Evolutionary conservation across 495 filamentous ascomycete species (phyloP), one percentile per base, ranked within the genome.

Genomic region (Xylaria cubensis): DNA sequence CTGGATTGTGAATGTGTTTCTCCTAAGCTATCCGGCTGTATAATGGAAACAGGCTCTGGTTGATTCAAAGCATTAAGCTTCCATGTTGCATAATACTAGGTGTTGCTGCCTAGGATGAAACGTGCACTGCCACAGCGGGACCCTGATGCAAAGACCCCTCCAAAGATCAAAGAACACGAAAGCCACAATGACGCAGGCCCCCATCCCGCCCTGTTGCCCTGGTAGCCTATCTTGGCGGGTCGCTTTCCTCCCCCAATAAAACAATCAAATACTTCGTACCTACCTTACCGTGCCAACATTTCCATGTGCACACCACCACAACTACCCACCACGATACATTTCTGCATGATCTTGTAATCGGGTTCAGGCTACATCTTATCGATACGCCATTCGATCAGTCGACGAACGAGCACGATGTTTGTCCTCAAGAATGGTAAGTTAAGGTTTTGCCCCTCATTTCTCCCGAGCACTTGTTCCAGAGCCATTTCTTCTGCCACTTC

Each of bases 371-470:
- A 36, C 58, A 61, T 61, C 58, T 9, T 61, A 17, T 61, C 58
- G 58, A 10, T 7, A 61, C 58, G 9, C 39, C 42, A 32, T 34
- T 42, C 46, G 29, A 32, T n/a, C 61, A 44, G 34, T 29, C 32
- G 46, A 34, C 64, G 34, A 61, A 19, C 58, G 42, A 50, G 13
- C 70, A 76, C 72, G 13, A 81, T 81, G 79, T 81, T 81, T 76
- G 79, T 80, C 73, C 78, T 81, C 51, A 80, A 77, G 72, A 78
- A 77, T 74, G 76, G 79, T 81, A 53, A 77, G 76, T 75, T 66
- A 59, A 39, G n/a, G 44, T 39, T 48, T 42, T 55, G 12, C 29
- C 65, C 51, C 9, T 21, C 42, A 24, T 58, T 68, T 26, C 19
- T 32, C 65, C 32, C 2, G 8, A n/a, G 19, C 46, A 5, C 24